Percentiles rank a stretch among this genome's conserved stretches.
Evolutionary conservation across 768 basidiomycete species (phyloP).

Genomic region (Suillus lakei): DNA sequence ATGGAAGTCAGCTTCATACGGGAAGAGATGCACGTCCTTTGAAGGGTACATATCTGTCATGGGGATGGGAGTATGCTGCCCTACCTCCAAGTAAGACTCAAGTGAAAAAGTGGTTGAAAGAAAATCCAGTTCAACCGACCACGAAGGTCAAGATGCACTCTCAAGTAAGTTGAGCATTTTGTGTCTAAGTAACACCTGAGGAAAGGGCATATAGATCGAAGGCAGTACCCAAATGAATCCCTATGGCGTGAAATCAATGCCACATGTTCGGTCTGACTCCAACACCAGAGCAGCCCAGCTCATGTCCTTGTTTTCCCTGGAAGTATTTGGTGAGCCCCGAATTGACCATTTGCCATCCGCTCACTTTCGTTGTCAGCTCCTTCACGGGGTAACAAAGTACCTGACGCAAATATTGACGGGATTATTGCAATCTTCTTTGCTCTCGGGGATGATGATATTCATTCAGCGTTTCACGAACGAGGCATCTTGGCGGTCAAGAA

Average conservation of each 20-base stretch:
- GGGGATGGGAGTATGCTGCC: conserved; percentile 84
- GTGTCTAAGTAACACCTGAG: neutral
- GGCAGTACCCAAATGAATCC: conserved; percentile 78
- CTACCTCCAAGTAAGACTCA: conserved; percentile 65
- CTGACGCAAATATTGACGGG: conserved; percentile 61
- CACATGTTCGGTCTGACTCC: conserved; percentile 43
- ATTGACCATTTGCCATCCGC: neutral
- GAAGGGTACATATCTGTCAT: conserved; percentile 37
- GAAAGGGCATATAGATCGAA: conserved; percentile 51
- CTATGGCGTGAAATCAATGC: conserved; percentile 69
- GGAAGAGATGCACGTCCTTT: conserved; percentile 7
- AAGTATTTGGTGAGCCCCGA: conserved; percentile 75
- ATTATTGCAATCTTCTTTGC: conserved; percentile 77
- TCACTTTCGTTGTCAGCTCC: conserved; percentile 47
- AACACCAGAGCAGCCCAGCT: conserved; percentile 62
- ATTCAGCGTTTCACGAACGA: conserved; percentile 33
- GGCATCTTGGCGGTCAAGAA: conserved; percentile 62
- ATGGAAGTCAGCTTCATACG: conserved; percentile 11
- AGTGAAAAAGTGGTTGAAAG: conserved; percentile 57
- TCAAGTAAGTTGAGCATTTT: conserved; percentile 47
- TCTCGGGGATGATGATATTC: conserved; percentile 51
- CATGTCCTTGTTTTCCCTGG: conserved; percentile 83
- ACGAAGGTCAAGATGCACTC: conserved; percentile 42
- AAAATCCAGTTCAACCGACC: conserved; percentile 20
- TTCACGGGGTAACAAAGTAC: conserved; percentile 59